These are phyloP conservation scores for Citrullus colocynthis DNA, from an alignment of 306 rosid genomes.

Conservation along the genomic window DNA sequence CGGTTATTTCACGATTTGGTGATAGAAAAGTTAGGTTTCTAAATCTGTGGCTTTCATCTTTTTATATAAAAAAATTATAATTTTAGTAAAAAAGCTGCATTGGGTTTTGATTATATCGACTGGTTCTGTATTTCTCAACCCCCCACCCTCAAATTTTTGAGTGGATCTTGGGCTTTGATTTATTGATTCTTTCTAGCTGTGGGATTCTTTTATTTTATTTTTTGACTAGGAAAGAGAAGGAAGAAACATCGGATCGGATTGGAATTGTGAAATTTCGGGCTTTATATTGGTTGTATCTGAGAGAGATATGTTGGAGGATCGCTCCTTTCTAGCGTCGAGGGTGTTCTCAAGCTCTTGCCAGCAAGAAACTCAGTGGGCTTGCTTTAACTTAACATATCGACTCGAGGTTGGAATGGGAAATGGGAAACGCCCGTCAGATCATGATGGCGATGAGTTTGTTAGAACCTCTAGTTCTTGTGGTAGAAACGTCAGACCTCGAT, in stretches of 20 bases:
- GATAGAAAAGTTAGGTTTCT: not conserved
- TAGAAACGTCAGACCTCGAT: constrained; percentile 16
- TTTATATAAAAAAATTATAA: not conserved
- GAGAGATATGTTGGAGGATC: constrained; percentile 83
- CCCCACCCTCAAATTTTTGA: constrained; percentile 17
- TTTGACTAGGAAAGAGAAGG: constrained; percentile 12
- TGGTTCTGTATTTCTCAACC: constrained; percentile 10
- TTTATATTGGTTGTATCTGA: constrained; percentile 13
- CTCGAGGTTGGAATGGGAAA: constrained; percentile 33
- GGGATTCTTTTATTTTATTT: constrained; percentile 12
- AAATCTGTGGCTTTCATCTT: not conserved
- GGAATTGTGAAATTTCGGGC: constrained; percentile 13
- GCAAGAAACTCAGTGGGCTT: constrained; percentile 51
- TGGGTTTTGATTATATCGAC: constrained; percentile 31
- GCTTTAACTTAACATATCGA: constrained; percentile 33
- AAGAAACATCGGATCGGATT: constrained; percentile 21
- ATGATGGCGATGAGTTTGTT: constrained; percentile 25
- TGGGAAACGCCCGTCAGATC: constrained; percentile 46
- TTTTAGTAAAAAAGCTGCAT: constrained; percentile 1
- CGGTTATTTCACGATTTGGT: not conserved
- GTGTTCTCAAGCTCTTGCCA: constrained; percentile 61
- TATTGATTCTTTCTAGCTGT: constrained; percentile 10
- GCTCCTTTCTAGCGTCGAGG: constrained; percentile 48
- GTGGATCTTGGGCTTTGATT: constrained; percentile 24
- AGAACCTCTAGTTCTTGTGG: constrained; percentile 30